Evolutionary conservation across 1,284 basidiomycete species (phyloP), one percentile per base, ranked within the genome.

Genomic region (Somion occarium): DNA sequence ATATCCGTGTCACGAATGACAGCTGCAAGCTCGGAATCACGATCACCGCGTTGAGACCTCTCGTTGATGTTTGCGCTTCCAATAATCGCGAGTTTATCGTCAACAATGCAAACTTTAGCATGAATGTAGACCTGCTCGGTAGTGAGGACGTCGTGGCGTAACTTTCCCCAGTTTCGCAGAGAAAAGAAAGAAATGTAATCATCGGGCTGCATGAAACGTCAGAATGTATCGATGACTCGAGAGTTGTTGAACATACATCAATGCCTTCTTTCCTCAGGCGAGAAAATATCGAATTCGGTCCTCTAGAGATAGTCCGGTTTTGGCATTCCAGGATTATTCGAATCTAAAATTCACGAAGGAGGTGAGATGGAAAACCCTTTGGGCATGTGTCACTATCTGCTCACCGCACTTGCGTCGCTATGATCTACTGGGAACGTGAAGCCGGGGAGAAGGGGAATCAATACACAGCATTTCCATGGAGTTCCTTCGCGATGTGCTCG

Each of bases 61-160:
- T 99, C 96, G 65, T 99, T 99, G 75, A 99, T 96, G 67, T 99
- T 99, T 18, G 96, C 96, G 52, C 94, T 97, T n/a, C 96, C 96
- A 60, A 98, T 98, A 58, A 99, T 93, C n/a, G 87, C 95, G 41
- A 97, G 76, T 27, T 94, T 86, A 64, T 99, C 96, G 66, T 99
- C 97, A 9, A 98, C 93, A 50, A 99, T 87, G 74, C 96, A 95
- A 24, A 86, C 66, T 73, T 93, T 93, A 48, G 79, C 90, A 65
- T 95, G 93, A 55, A 95, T 92, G 66, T 96, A 95, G 15, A 95
- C 86, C 72, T 93, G 88, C 67, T 98, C 96, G 1, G 94, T 97
- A 2, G 91, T 91, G 53, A 99, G 73, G 24, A 85, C 78, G 47
- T 93, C 92, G 5, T 84, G 86, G 12, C 87, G 82, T 67, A 98